Base-by-base conservation (phyloP, 495 filamentous ascomycete species). In the Podospora fimiseda region DNA sequence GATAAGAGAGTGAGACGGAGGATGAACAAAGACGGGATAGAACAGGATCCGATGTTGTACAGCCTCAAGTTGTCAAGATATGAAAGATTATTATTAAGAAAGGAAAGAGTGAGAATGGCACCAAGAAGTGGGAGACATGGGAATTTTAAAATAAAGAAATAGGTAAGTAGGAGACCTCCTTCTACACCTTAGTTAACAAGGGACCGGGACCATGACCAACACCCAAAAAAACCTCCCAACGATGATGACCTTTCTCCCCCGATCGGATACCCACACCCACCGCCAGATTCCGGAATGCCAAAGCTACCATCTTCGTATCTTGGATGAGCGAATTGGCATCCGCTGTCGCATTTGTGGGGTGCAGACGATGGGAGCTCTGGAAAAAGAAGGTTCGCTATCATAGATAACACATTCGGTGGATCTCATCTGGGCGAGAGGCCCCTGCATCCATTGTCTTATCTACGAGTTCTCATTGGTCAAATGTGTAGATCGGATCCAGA, bases 1-100 rank as follows among this genome's bases (percentile, higher is more conserved):
- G 57, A 56, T 56, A 60, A 56, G 56, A 19, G 45, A 48, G 18
- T n/a, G n/a, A n/a, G n/a, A n/a, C n/a, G 13, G 7, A n/a, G 30
- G 37, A 20, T 19, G 20, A 46, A 24, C 36, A 41, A 45, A 24
- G 20, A 40, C 8, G 24, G 5, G 18, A 39, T 16, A 23, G 19
- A 38, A 22, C 37, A 36, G 15, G 46, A 14, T 22, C 14, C 16
- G 19, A 33, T 11, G 24, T 24, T 42, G 45, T 43, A 50, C 40
- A 33, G 20, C n/a, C n/a, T 27, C 9, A 47, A 50, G 43, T 8
- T 8, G 18, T 22, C 6, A 9, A 20, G 1, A 42, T 18, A 22
- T 33, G 13, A 20, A 1, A 14, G 33, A 11, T 6, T 5, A 11
- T 5, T 6, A 33, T 6, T 33, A 33, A 6, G 27, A 33, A 11